Base-by-base conservation (phyloP, 352 stramenopile genomes). In the Phytophthora agathidicida region DNA sequence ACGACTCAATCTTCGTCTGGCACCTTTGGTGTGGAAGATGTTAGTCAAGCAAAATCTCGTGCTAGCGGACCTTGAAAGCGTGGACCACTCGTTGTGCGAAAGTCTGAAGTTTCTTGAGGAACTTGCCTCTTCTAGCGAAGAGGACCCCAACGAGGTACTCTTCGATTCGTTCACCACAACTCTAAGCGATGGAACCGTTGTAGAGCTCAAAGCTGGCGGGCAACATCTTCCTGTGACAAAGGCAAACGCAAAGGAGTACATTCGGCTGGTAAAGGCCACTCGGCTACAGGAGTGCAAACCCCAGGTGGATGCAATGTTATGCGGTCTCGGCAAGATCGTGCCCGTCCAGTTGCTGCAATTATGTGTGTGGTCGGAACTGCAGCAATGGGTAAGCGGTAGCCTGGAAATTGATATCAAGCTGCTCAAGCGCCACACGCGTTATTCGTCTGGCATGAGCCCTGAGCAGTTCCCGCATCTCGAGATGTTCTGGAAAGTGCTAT, bases 21-120 rank as follows among this genome's bases (percentile, higher is more conserved):
- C 84, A 5, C 84, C 84, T 14, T 69, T 91, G 13, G 73, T 91
- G 28, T 93, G 84, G 84, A 93, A 93, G 50, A 75, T 89, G 68
- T 44, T 93, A 3, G 84, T 91, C 24, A 86, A 89, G 31, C 81
- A 93, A 45, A 88, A 62, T n/a, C 56, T 91, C 3, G 48, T 69
- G 11, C 65, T 84, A 7, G 53, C 73, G 3, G 84, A 93, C 32
- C 58, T 93, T 0, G 75, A 90, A 26, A 78, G 73, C 38, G 72
- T 93, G 20, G 80, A 89, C 35, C 54, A 63, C 24, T 81, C 77
- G n/a, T 41, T 84, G 3, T 83, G 77, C 35, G 77, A 88, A 19
- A 84, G 73, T 26, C 59, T 86, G 4, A 74, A 79, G 37, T 80
- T 78, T 19, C 49, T 83, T 19, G 73, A 83, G 35, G 43, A 59